Evolutionary conservation across 164 flowering plant species (phyloP).

Genomic region (Vitis vinifera): ASM3070453v1 NC_081822.1:3305001-3305500

Average conservation of each 20-base stretch:
- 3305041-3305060: conserved; percentile 73
- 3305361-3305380: conserved; percentile 12
- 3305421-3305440: conserved; percentile 9
- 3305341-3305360: conserved; percentile 21
- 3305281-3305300: conserved; percentile 31
- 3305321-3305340: conserved; percentile 16
- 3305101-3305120: conserved; percentile 19
- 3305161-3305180: conserved; percentile 59
- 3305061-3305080: conserved; percentile 66
- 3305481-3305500: conserved; percentile 53
- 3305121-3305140: conserved; percentile 34
- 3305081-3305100: conserved; percentile 40
- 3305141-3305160: conserved; percentile 38
- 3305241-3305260: conserved; percentile 63
- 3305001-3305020: conserved; percentile 59
- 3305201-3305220: conserved; percentile 64
- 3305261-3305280: conserved; percentile 45
- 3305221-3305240: conserved; percentile 86
- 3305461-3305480: conserved; percentile 12
- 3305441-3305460: conserved; percentile 7
- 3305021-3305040: conserved; percentile 55
- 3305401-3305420: conserved; percentile 5
- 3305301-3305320: conserved; percentile 16
- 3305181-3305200: conserved; percentile 77
- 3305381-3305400: conserved; percentile 18